Percentiles rank a stretch among this genome's conserved stretches.
phyloP scores from a whole-genome alignment of 495 filamentous ascomycete genomes.

The Penicillium crystallinum region DNA sequence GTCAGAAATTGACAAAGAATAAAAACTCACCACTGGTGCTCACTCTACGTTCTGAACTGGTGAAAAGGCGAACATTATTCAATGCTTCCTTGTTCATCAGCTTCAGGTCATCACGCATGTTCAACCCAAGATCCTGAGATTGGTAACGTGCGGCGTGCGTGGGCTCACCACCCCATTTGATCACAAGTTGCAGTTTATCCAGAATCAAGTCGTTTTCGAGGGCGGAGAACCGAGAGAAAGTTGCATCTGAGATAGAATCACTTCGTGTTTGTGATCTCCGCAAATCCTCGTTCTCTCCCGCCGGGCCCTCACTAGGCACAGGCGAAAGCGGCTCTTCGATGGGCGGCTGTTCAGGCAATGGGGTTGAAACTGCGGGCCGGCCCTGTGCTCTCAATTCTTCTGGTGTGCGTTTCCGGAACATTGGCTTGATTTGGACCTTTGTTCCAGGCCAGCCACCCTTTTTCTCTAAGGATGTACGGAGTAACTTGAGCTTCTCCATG shows the following conservation, averaged over 20 bases:
- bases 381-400: slow-evolving; percentile 44
- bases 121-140: slow-evolving; percentile 86
- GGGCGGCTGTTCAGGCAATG: background rate
- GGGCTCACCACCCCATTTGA: slow-evolving; percentile 98
- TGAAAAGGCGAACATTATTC: slow-evolving; percentile 87
- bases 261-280: slow-evolving; percentile 53
- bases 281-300: slow-evolving; percentile 23
- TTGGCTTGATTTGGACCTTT: slow-evolving; percentile 98
- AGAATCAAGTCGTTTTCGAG: slow-evolving; percentile 83
- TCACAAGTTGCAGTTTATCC: slow-evolving; percentile 94
- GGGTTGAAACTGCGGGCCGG: background rate
- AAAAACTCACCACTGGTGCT: slow-evolving; percentile 69
- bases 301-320: slow-evolving; percentile 8
- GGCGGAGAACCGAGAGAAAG: slow-evolving; percentile 83
- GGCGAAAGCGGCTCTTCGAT: slow-evolving; percentile 23
- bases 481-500: slow-evolving; percentile 71
- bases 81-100: slow-evolving; percentile 89
- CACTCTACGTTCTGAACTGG: slow-evolving; percentile 89
- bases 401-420: slow-evolving; percentile 80
- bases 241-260: slow-evolving; percentile 80
- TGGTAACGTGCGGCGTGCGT: slow-evolving; percentile 97
- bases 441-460: slow-evolving; percentile 93
- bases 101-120: slow-evolving; percentile 90
- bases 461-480: slow-evolving; percentile 80
- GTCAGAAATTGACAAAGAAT: background rate